These are phyloP conservation scores for Pichia sp. DNA, from an alignment of 1,139 yeast genomes.

Conservation along the genomic window DNA sequence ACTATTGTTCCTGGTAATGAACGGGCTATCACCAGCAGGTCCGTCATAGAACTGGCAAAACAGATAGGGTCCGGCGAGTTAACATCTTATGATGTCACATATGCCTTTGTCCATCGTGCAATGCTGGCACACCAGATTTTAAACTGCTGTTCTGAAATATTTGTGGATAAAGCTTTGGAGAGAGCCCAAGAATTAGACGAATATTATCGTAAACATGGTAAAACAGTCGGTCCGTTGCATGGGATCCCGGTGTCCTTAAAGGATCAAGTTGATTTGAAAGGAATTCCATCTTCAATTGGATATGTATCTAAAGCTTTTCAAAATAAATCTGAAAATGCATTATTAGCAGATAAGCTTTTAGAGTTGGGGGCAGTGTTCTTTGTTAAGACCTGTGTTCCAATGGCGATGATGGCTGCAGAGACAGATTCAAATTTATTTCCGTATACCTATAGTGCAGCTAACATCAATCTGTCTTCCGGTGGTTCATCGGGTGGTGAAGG, in stretches of 20 bases:
- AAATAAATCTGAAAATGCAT: slow-evolving; percentile 29
- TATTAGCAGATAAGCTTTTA: slow-evolving; percentile 10
- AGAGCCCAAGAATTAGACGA: slow-evolving; percentile 43
- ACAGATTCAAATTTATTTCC: slow-evolving; percentile 44
- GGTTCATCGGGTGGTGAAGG: slow-evolving; percentile 65
- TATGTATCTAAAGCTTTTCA: slow-evolving; percentile 31
- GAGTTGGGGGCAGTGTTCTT: slow-evolving; percentile 33
- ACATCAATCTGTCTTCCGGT: slow-evolving; percentile 41
- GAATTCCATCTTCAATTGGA: slow-evolving; percentile 40
- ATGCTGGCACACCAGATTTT: slow-evolving; percentile 50
- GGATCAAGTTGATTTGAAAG: slow-evolving; percentile 42
- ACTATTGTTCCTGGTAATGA: slow-evolving; percentile 29
- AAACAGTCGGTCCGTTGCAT: slow-evolving; percentile 48
- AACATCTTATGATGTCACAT: slow-evolving; percentile 38
- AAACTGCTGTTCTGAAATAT: slow-evolving; percentile 38
- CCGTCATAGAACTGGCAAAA: slow-evolving; percentile 8
- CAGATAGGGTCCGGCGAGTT: slow-evolving; percentile 29
- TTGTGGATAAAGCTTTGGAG: slow-evolving; percentile 32
- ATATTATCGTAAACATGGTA: slow-evolving; percentile 30
- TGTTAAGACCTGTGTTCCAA: slow-evolving; percentile 54
- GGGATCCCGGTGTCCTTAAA: slow-evolving; percentile 61
- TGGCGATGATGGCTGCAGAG: slow-evolving; percentile 49
- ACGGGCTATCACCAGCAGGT: slow-evolving; percentile 18
- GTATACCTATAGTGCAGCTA: slow-evolving; percentile 41
- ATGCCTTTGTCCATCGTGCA: slow-evolving; percentile 52